phyloP scores from a whole-genome alignment of 345 rosid species.

The Bruguiera sexangula region DNA sequence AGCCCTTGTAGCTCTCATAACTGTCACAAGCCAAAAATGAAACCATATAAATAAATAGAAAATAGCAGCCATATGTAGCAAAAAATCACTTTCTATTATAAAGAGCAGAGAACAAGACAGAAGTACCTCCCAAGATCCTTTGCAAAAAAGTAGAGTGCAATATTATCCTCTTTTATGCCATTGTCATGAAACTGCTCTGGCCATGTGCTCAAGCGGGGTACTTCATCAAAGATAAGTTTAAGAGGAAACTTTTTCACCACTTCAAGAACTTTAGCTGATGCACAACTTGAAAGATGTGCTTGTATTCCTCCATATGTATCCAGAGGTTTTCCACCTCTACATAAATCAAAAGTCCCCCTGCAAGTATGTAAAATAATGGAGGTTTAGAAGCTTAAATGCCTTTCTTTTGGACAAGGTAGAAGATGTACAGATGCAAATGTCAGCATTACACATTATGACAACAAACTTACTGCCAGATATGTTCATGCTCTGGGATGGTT shows the following conservation, averaged over 20 bases:
- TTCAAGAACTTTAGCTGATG: conserved; percentile 33
- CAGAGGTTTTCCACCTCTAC: conserved; percentile 41
- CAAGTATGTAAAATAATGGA: neutral
- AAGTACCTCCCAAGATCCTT: conserved; percentile 75
- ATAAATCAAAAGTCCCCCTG: conserved; percentile 81
- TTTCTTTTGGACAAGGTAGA: neutral
- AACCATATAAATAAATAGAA: conserved; percentile 1
- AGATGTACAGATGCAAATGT: neutral
- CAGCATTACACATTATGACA: neutral
- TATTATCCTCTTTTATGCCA: conserved; percentile 77
- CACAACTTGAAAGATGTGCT: conserved; percentile 33
- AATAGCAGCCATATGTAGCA: conserved; percentile 5
- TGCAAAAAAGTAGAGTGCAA: conserved; percentile 96
- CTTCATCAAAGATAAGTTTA: conserved; percentile 63
- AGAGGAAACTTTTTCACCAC: conserved; percentile 39
- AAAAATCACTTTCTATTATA: neutral
- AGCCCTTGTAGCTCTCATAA: conserved; percentile 70
- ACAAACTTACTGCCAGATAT: conserved; percentile 83
- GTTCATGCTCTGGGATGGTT: conserved; percentile 76
- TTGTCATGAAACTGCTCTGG: conserved; percentile 66
- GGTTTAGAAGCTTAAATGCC: neutral
- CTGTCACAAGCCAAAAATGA: conserved; percentile 42
- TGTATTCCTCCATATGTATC: conserved; percentile 69
- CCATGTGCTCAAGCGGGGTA: conserved; percentile 78
- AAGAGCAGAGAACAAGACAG: neutral